Evolutionary conservation across 225 moss, liverwort and hornwort genomes (phyloP).

Genomic region (Rhytidiadelphus loreus): DNA sequence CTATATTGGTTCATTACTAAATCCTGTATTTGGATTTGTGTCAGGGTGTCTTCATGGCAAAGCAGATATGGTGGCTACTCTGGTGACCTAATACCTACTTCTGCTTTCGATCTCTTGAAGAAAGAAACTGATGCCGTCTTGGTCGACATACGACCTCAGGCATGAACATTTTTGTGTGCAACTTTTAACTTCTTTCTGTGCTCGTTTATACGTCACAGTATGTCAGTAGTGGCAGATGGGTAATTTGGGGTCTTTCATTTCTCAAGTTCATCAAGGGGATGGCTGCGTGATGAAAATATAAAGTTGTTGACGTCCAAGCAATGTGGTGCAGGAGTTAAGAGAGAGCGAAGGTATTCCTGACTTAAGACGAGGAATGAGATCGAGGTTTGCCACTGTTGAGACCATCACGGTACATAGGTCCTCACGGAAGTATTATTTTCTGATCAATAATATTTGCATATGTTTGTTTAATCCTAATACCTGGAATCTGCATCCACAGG

Average conservation of each 20-base stretch:
- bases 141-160: slow-evolving; percentile 92
- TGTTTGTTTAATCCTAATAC: neutral
- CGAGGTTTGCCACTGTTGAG: slow-evolving; percentile 58
- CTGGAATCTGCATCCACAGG: neutral
- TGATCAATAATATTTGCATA: neutral
- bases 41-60: slow-evolving; percentile 59
- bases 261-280: neutral
- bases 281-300: neutral
- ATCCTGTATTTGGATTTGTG: slow-evolving; percentile 6
- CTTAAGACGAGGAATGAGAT: slow-evolving; percentile 66
- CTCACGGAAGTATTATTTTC: neutral
- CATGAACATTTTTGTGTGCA: slow-evolving; percentile 18
- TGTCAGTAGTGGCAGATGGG: neutral
- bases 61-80: slow-evolving; percentile 88
- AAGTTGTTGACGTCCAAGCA: neutral
- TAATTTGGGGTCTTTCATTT: neutral
- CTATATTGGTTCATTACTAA: neutral
- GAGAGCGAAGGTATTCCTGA: slow-evolving; percentile 80
- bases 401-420: slow-evolving; percentile 36
- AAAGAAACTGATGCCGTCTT: slow-evolving; percentile 63
- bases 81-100: slow-evolving; percentile 65
- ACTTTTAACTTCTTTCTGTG: neutral
- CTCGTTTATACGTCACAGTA: neutral
- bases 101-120: slow-evolving; percentile 64
- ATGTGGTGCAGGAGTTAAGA: slow-evolving; percentile 48